Evolutionary conservation across 495 filamentous ascomycete species (phyloP), one percentile per base, ranked within the genome.

Genomic region (Penicillium lividum): DNA sequence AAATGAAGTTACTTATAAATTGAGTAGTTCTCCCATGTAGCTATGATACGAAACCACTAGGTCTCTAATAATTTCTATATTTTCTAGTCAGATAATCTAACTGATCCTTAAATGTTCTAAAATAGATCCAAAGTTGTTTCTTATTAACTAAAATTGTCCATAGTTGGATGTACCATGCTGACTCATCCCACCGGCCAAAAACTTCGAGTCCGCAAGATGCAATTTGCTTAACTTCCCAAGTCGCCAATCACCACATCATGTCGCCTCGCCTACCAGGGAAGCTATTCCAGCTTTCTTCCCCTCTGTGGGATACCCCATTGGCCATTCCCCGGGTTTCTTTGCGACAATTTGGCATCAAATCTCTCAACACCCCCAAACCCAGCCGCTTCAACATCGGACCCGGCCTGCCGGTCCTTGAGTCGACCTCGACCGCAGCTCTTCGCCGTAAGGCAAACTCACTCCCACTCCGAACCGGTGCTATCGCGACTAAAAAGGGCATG

Each of bases 401-500:
- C 51, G 69, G 67, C 54, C 74, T 82, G 28, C 78, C 80, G 30
- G 64, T 83, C 16, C 86, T 91, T 31, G 84, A 84, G 33, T 83
- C 87, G 10, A 91, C 91, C 6, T 83, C 88, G 10, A 84, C 86
- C 4, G 92, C 91, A 13, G 92, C 93, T 5, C 83, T 97, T 36
- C 80, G 84, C 69, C 90, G 93, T 51, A 92, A 87, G 66, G 86
- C 83, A 49, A 78, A 81, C 56, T 88, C 89, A 0, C 85, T 92
- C 7, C 93, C 94, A 0, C 74, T 89, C 36, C 88, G 94, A 0
- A 86, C 90, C 30, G 94, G 94, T 36, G 86, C 87, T 18, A 80
- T 98, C 30, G 90, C 88, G 7, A 83, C 86, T 67, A 98, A 98
- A 77, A 91, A 90, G 74, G 94, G 94, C 67, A 97, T 98, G 89